Evolutionary conservation across 2,329 filamentous ascomycete genomes (phyloP).

Genomic region (Plectosphaerella cucumerina): DNA sequence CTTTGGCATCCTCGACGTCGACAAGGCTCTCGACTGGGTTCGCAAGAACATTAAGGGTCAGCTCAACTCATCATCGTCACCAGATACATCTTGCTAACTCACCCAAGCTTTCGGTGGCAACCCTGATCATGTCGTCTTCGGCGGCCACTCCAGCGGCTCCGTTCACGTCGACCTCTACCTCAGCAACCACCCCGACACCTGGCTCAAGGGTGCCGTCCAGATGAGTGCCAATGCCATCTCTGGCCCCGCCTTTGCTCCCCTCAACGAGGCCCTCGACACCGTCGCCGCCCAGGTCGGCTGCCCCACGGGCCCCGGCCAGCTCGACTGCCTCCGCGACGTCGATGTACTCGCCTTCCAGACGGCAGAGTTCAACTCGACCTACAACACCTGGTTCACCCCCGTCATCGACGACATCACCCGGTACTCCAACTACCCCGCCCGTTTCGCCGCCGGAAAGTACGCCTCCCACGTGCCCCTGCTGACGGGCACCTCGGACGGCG

Average conservation of each 20-base stretch:
- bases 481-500: slow-evolving; percentile 28
- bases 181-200: slow-evolving; percentile 32
- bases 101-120: slow-evolving; percentile 35
- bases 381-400: slow-evolving; percentile 37
- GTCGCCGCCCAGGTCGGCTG: slow-evolving; percentile 32
- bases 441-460: slow-evolving; percentile 20
- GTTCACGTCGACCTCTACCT: slow-evolving; percentile 37
- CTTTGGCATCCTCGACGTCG: slow-evolving; percentile 31
- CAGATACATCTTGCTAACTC: not conserved
- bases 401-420: slow-evolving; percentile 29
- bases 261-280: slow-evolving; percentile 28
- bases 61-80: not conserved
- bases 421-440: slow-evolving; percentile 23
- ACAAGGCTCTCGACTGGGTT: slow-evolving; percentile 33
- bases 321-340: slow-evolving; percentile 31
- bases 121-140: slow-evolving; percentile 39
- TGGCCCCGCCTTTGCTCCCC: slow-evolving; percentile 31
- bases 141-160: slow-evolving; percentile 32
- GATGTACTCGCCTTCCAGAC: slow-evolving; percentile 23
- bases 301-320: slow-evolving; percentile 22
- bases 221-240: slow-evolving; percentile 38
- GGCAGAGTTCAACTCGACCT: slow-evolving; percentile 27
- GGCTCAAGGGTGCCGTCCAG: slow-evolving; percentile 30
- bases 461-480: slow-evolving; percentile 28
- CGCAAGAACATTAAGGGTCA: slow-evolving; percentile 28